These are phyloP conservation scores for Boletus semigastroideus DNA, from an alignment of 1,284 basidiomycete genomes.

Conservation along the genomic window DNA sequence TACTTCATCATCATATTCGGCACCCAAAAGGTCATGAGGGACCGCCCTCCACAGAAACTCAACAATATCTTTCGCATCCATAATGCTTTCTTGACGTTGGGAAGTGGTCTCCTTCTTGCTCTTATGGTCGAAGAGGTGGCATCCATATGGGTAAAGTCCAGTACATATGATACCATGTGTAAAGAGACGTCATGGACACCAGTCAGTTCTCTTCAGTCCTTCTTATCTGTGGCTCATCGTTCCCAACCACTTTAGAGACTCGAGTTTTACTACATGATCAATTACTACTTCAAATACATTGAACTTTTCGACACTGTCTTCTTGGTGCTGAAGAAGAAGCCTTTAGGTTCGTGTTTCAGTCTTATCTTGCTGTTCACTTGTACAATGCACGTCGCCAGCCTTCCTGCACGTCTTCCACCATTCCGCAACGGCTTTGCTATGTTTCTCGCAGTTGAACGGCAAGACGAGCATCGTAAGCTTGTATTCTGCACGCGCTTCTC, in stretches of 20 bases:
- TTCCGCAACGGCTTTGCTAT: slow-evolving; percentile 95
- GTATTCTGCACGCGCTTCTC: neutral
- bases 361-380: neutral
- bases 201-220: slow-evolving; percentile 46
- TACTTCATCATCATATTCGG: slow-evolving; percentile 93
- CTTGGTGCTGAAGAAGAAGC: slow-evolving; percentile 98
- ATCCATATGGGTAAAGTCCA: slow-evolving; percentile 72
- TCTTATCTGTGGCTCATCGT: slow-evolving; percentile 8
- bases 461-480: slow-evolving; percentile 80
- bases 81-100: slow-evolving; percentile 84
- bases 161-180: slow-evolving; percentile 81
- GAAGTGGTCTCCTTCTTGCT: slow-evolving; percentile 78
- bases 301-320: slow-evolving; percentile 96
- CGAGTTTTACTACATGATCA: slow-evolving; percentile 96
- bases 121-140: slow-evolving; percentile 91
- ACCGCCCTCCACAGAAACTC: slow-evolving; percentile 73
- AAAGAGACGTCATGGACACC: slow-evolving; percentile 78
- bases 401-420: slow-evolving; percentile 99
- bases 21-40: slow-evolving; percentile 83
- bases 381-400: slow-evolving; percentile 44
- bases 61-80: slow-evolving; percentile 90
- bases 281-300: slow-evolving; percentile 96
- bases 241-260: slow-evolving; percentile 52
- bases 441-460: slow-evolving; percentile 93
- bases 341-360: slow-evolving; percentile 63